These are phyloP conservation scores for Remersonia thermophila DNA, from an alignment of 2,329 filamentous ascomycete genomes.

Conservation along the genomic window DNA sequence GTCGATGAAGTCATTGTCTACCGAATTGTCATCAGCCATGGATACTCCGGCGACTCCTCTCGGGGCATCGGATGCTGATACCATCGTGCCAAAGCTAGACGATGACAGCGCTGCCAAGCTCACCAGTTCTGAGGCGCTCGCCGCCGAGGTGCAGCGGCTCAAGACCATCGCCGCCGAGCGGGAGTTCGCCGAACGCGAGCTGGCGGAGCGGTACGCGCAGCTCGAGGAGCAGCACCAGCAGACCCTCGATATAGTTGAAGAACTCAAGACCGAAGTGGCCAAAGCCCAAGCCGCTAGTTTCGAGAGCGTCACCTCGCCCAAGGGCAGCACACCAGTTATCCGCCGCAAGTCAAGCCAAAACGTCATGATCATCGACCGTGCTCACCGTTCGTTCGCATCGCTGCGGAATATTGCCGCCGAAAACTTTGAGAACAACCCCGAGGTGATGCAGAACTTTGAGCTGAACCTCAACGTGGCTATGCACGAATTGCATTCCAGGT, in stretches of 20 bases:
- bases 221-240: constrained; percentile 73
- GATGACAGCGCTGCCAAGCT: constrained; percentile 6
- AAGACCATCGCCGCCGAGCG: constrained; percentile 62
- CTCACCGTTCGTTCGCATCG: constrained; percentile 80
- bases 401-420: constrained; percentile 80
- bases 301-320: constrained; percentile 44
- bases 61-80: constrained; percentile 45
- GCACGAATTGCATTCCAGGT: constrained; percentile 77
- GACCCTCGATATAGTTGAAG: constrained; percentile 74
- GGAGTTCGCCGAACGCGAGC: constrained; percentile 58
- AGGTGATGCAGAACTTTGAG: constrained; percentile 85
- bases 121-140: constrained; percentile 22
- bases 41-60: constrained; percentile 57
- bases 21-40: constrained; percentile 81
- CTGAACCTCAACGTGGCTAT: constrained; percentile 82
- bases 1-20: constrained; percentile 83
- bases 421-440: constrained; percentile 69
- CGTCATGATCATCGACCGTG: constrained; percentile 74
- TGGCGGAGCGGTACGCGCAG: constrained; percentile 69
- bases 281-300: constrained; percentile 52
- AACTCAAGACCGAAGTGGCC: constrained; percentile 75
- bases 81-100: constrained; percentile 32
- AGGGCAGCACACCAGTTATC: constrained; percentile 62
- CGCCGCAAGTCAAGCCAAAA: constrained; percentile 89
- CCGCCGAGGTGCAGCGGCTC: constrained; percentile 58